Base-by-base conservation (phyloP, 306 rosid genomes). In the Delonix regia region DNA sequence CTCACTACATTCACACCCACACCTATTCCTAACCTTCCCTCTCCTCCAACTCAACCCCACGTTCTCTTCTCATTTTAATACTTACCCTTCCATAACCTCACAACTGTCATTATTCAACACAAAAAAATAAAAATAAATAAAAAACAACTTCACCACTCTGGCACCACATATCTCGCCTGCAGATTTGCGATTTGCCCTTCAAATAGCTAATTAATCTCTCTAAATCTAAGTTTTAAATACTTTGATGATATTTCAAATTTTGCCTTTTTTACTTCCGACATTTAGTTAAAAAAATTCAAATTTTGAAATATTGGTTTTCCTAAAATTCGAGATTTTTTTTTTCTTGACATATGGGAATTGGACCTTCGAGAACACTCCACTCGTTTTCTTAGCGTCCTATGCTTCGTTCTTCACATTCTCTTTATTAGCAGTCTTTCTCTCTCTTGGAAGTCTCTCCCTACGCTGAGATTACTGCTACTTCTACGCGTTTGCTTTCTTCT, bases 391-490 rank as follows among this genome's bases (percentile, higher is more conserved):
- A 51, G 67, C 77, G 4, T 73, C 53, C 1, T 11, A 52, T 1
- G 16, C 53, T 73, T 27, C 21, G 8, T 33, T 14, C 14, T 21
- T 11, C 1, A 12, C 47, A 9, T 14, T 47, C 57, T 22, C 39
- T 48, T 56, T 12, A 24, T 25, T 55, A 22, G 21, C 62, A 9
- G 30, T 51, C 30, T 25, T 21, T 39, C 52, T 62, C 68, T 48
- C 60, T 13, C 25, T 14, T 38, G 39, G 21, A 73, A 22, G 3
- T 60, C 63, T 60, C 71, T 55, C 38, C 12, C 42, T 15, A 21
- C 77, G 18, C 69, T n/a, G 87, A 59, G 74, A 57, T 69, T 75
- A 42, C 74, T 60, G 49, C 73, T 27, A 1, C 38, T 33, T 36
- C 48, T 25, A 38, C 77, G 76, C 67, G 63, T 73, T 66, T 13